Evolutionary conservation across 768 basidiomycete genomes (phyloP), one percentile per base, ranked within the genome.

Genomic region (Suillus lakei): DNA sequence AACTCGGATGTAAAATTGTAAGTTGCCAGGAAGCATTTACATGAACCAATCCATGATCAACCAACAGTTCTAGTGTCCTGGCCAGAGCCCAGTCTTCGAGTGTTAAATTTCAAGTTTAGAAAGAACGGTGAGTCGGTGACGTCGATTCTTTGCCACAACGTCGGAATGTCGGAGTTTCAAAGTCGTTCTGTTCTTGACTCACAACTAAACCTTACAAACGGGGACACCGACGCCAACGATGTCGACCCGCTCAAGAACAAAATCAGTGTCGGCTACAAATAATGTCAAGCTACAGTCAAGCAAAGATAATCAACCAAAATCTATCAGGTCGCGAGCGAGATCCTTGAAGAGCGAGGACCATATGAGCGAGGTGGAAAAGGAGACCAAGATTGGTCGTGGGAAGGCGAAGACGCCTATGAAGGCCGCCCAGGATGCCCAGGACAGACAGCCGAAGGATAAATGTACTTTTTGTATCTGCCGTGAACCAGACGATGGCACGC

Each of bases 401-500:
- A 76, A 74, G 67, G 66, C 71, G 66, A 77, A 75, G 64, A 21
- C 62, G 26, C 70, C 56, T 38, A 10, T 64, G 46, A 72, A 68
- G 59, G 64, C 66, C 15, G 34, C 72, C 53, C 68, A 65, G 67
- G 68, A 67, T 16, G 43, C 73, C 55, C 69, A 64, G 69, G 68
- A 69, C 21, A 58, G 70, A 56, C 68, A 60, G 39, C 61, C 64
- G 44, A 72, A 74, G 65, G 64, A 64, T 70, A 71, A 64, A 74
- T 71, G 36, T 71, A 74, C 44, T 63, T 81, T 85, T 69, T 95
- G 93, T 78, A 77, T 84, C 0, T 95, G 93, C 75, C 81, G 83
- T 28, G 84, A 84, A 58, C 85, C 84, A 44, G 90, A 94, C 74
- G 90, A 93, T 78, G 92, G 91, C 38, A 84, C 89, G 7, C 92